Evolutionary conservation across 2,329 filamentous ascomycete species (phyloP).

Genomic region (Didymella pomorum): DNA sequence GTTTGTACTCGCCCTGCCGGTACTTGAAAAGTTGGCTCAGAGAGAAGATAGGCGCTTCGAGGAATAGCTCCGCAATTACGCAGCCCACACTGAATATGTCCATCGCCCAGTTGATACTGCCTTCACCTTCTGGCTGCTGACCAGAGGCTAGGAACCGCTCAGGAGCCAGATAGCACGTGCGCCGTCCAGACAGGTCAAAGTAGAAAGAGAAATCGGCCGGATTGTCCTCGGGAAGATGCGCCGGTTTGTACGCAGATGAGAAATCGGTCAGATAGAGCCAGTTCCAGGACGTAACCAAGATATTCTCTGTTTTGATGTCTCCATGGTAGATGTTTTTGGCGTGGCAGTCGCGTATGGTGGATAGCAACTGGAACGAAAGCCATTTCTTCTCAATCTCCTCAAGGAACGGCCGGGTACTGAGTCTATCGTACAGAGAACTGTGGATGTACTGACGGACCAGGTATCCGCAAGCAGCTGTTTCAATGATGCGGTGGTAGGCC

Average conservation of each 20-base stretch:
- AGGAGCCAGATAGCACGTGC: constrained; percentile 94
- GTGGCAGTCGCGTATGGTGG: constrained; percentile 91
- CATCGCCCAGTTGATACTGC: constrained; percentile 87
- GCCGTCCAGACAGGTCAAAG: constrained; percentile 89
- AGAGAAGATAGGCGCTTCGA: constrained; percentile 97
- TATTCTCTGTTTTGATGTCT: constrained; percentile 98
- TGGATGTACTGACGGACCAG: constrained; percentile 95
- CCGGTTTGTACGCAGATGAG: constrained; percentile 93
- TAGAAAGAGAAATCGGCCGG: constrained; percentile 98
- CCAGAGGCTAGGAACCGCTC: constrained; percentile 84
- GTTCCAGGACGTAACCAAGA: constrained; percentile 98
- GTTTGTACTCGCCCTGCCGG: constrained; percentile 89
- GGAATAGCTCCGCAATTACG: constrained; percentile 94
- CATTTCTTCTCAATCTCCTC: constrained; percentile 99
- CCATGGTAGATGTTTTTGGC: constrained; percentile 89
- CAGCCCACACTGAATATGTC: constrained; percentile 97
- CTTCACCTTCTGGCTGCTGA: constrained; percentile 69
- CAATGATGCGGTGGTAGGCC: constrained; percentile 86
- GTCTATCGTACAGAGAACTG: constrained; percentile 94
- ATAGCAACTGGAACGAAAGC: constrained; percentile 94
- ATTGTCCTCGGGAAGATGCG: constrained; percentile 93
- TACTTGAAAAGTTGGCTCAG: constrained; percentile 96
- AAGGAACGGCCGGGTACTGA: constrained; percentile 92
- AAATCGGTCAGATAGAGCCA: constrained; percentile 99
- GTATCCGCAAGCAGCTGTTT: constrained; percentile 90